phyloP scores from a whole-genome alignment of 2,329 filamentous ascomycete species.

The Talaromyces islandicus region DNA sequence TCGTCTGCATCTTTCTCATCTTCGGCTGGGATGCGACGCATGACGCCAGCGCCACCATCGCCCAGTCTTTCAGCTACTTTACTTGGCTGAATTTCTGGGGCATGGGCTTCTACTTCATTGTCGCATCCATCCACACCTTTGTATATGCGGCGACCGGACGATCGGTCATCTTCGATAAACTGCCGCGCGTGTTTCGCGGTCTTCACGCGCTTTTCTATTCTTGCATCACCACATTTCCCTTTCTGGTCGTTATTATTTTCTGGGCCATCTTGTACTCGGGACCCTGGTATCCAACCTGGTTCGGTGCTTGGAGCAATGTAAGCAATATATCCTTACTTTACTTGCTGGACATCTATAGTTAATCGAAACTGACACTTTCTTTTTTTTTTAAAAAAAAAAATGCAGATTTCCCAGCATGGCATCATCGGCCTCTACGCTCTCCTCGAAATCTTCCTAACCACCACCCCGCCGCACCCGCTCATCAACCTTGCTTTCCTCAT shows the following conservation, averaged over 20 bases:
- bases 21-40: slow-evolving; percentile 59
- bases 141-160: slow-evolving; percentile 54
- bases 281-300: slow-evolving; percentile 48
- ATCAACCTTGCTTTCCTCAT: slow-evolving; percentile 63
- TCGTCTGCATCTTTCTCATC: slow-evolving; percentile 62
- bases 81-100: slow-evolving; percentile 79
- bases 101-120: slow-evolving; percentile 69
- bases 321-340: not conserved
- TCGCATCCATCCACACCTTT: slow-evolving; percentile 62
- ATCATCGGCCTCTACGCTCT: slow-evolving; percentile 69
- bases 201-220: slow-evolving; percentile 62
- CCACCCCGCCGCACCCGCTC: slow-evolving; percentile 58
- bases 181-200: slow-evolving; percentile 57
- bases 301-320: slow-evolving; percentile 48
- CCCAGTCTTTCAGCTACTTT: slow-evolving; percentile 70
- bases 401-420: slow-evolving; percentile 61
- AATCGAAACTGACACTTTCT: not conserved
- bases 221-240: slow-evolving; percentile 57
- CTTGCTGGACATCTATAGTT: not conserved
- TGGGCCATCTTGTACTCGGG: slow-evolving; percentile 57
- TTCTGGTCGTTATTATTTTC: slow-evolving; percentile 66
- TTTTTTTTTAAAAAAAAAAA: no score
- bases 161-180: slow-evolving; percentile 51
- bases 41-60: slow-evolving; percentile 43
- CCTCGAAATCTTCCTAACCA: slow-evolving; percentile 66